These are phyloP conservation scores for Trametes versicolor DNA, from an alignment of 1,284 basidiomycete species.

Conservation along the genomic window DNA sequence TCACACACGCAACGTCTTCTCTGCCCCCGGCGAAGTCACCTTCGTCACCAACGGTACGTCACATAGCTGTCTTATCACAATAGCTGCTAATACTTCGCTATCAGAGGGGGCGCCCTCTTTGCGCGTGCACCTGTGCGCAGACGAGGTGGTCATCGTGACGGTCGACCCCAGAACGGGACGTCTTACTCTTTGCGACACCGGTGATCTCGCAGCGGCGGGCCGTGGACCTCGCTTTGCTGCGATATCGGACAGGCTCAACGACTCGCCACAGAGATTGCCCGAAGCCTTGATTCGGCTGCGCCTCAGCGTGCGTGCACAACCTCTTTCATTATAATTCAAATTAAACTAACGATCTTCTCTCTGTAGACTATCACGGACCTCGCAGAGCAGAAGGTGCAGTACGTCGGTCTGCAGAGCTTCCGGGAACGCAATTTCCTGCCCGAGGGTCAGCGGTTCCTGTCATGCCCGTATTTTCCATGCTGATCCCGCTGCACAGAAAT, in stretches of 20 bases:
- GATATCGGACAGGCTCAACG: constrained; percentile 68
- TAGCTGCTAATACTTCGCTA: neutral
- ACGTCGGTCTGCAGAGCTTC: constrained; percentile 76
- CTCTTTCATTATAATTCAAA: constrained; percentile 3
- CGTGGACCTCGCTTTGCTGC: constrained; percentile 67
- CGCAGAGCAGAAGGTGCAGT: constrained; percentile 79
- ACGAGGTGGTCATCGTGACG: constrained; percentile 75
- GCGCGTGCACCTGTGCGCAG: constrained; percentile 73
- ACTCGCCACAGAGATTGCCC: constrained; percentile 64
- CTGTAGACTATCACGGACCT: constrained; percentile 76
- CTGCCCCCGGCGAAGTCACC: constrained; percentile 63
- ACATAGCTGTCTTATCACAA: constrained; percentile 18
- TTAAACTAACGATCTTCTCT: neutral
- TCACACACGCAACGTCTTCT: constrained; percentile 62
- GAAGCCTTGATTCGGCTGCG: constrained; percentile 63
- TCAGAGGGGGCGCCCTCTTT: constrained; percentile 65
- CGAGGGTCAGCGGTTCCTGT: constrained; percentile 56
- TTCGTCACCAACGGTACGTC: constrained; percentile 62
- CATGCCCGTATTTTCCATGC: neutral
- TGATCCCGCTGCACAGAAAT: constrained; percentile 58
- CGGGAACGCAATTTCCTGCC: constrained; percentile 71
- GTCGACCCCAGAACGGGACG: constrained; percentile 79
- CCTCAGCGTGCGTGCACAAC: constrained; percentile 56
- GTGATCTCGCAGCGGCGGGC: constrained; percentile 78
- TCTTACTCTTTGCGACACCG: constrained; percentile 75